phyloP scores from a whole-genome alignment of 2,329 filamentous ascomycete species.

The Penicillium fuscoglaucum region DNA sequence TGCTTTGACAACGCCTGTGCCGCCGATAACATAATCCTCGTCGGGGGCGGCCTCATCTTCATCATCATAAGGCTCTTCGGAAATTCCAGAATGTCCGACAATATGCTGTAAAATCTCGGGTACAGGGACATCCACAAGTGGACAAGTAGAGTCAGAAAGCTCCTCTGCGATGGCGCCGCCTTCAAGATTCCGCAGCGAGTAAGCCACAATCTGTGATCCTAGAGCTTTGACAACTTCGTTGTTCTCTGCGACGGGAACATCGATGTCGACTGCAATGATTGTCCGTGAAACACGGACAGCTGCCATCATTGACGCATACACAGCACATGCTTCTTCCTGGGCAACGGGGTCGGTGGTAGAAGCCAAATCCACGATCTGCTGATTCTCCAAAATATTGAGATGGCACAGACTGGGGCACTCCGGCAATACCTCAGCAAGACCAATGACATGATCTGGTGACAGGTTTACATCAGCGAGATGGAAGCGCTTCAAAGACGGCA shows the following conservation, averaged over 20 bases:
- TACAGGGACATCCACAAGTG: constrained; percentile 57
- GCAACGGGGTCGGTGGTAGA: constrained; percentile 74
- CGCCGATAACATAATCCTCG: constrained; percentile 93
- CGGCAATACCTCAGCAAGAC: constrained; percentile 83
- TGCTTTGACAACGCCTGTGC: constrained; percentile 92
- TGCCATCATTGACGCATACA: constrained; percentile 88
- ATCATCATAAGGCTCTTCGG: constrained; percentile 54
- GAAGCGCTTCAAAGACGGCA: constrained; percentile 75
- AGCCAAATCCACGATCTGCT: constrained; percentile 62
- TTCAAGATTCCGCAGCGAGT: constrained; percentile 90
- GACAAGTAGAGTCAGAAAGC: constrained; percentile 45
- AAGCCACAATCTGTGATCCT: constrained; percentile 91
- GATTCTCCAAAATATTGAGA: constrained; percentile 81
- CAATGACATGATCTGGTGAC: constrained; percentile 83
- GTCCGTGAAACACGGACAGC: constrained; percentile 80
- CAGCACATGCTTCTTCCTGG: constrained; percentile 89
- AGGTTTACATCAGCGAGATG: constrained; percentile 84
- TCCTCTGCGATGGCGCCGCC: constrained; percentile 68
- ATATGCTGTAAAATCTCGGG: constrained; percentile 85
- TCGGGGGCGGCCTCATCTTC: constrained; percentile 73
- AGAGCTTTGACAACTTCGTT: constrained; percentile 89
- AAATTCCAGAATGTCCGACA: constrained; percentile 66
- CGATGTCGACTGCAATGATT: constrained; percentile 87
- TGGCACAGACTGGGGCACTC: constrained; percentile 81
- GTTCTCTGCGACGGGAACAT: constrained; percentile 77